Evolutionary conservation across 441 rosid species (phyloP).

Genomic region (Rhodomyrtus psidioides): DNA sequence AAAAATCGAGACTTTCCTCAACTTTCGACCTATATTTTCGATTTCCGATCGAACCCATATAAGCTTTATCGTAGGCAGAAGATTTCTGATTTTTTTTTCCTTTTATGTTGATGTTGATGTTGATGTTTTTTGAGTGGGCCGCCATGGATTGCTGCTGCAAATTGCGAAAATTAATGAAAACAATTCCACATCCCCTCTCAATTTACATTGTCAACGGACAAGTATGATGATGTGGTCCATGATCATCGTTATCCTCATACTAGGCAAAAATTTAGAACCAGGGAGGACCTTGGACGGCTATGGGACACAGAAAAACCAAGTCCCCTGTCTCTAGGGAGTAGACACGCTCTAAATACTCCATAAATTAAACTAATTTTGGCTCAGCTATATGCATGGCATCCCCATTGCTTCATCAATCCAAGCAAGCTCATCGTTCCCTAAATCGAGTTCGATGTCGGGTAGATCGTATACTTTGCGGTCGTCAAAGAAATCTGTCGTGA

Average conservation of each 20-base stretch:
- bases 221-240: background rate
- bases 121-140: background rate
- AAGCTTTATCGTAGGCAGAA: background rate
- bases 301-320: background rate
- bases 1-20: background rate
- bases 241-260: background rate
- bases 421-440: slow-evolving; percentile 17
- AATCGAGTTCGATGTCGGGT: slow-evolving; percentile 4
- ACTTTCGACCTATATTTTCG: background rate
- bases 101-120: too few species aligned
- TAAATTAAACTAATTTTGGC: background rate
- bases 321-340: background rate
- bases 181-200: background rate
- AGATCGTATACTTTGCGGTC: slow-evolving; percentile 12
- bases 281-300: slow-evolving; percentile 7
- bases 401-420: slow-evolving; percentile 23
- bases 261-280: background rate
- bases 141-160: background rate
- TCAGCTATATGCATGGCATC: background rate
- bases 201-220: background rate
- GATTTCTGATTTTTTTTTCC: background rate
- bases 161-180: background rate
- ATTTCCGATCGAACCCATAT: background rate
- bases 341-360: background rate
- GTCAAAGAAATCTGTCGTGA: background rate